These are phyloP conservation scores for Actinomucor elegans DNA, from an alignment of 371 early-diverging fungal genomes.

Conservation along the genomic window DNA sequence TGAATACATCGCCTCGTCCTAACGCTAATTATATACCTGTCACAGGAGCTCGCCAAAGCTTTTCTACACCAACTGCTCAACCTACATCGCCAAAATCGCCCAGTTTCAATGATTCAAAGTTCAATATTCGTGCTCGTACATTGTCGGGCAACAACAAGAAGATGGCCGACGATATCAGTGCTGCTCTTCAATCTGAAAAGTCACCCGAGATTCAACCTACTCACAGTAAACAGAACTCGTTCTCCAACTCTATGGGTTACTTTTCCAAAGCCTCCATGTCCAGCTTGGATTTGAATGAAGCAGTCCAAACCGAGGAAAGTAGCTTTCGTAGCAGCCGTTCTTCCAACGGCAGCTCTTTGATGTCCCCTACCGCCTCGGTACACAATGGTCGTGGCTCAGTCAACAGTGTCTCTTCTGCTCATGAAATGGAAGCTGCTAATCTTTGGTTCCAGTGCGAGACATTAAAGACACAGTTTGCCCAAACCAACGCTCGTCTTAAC, in stretches of 20 bases:
- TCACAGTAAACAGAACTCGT: not conserved
- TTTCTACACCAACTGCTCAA: not conserved
- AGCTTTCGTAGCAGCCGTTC: not conserved
- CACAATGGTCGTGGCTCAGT: not conserved
- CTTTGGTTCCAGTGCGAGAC: conserved; percentile 29
- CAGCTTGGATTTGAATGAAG: conserved; percentile 9
- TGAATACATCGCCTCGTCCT: conserved; percentile 23
- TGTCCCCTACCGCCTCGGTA: not conserved
- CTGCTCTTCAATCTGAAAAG: conserved; percentile 2
- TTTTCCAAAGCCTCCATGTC: conserved; percentile 9
- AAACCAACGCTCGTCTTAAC: conserved; percentile 14
- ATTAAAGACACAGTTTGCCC: conserved; percentile 25
- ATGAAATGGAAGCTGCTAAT: conserved; percentile 9
- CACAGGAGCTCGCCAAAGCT: conserved; percentile 6
- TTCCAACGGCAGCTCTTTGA: not conserved
- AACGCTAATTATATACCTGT: conserved; percentile 18
- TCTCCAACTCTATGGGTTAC: not conserved
- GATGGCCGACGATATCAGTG: conserved; percentile 3
- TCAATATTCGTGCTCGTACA: conserved; percentile 2
- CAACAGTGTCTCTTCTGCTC: not conserved
- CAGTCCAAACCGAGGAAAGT: not conserved
- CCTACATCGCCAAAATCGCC: conserved; percentile 16
- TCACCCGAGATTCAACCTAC: not conserved
- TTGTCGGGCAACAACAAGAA: conserved; percentile 12
- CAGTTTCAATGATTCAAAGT: not conserved